These are phyloP conservation scores for Lathyrus tuberosus DNA, from an alignment of 306 rosid species.

Conservation along the genomic window DNA sequence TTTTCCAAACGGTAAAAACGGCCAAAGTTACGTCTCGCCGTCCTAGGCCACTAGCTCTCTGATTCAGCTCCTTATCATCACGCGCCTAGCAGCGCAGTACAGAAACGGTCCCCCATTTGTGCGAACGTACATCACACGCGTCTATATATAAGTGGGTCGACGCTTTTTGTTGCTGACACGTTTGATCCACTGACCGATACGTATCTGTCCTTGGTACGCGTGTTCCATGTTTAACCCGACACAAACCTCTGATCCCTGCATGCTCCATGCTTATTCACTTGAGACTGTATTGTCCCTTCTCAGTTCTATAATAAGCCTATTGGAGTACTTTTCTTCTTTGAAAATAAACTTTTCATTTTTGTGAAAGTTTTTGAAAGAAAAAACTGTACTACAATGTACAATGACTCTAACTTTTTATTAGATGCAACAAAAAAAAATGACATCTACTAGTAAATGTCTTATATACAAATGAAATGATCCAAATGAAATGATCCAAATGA, in stretches of 20 bases:
- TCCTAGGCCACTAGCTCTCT: constrained; percentile 22
- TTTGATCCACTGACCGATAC: constrained; percentile 16
- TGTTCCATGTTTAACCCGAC: constrained; percentile 35
- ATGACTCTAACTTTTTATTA: too few species aligned
- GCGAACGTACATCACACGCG: constrained; percentile 1
- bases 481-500: too few species aligned
- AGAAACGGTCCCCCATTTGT: not conserved
- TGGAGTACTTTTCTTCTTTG: not conserved
- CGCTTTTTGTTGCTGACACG: not conserved
- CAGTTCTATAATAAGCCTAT: not conserved
- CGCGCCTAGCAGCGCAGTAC: constrained; percentile 4
- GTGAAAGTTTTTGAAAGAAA: not conserved
- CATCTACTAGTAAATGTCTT: too few species aligned
- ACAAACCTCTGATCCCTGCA: constrained; percentile 15
- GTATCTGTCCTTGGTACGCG: constrained; percentile 41
- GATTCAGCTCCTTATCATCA: not conserved
- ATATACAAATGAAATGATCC: too few species aligned
- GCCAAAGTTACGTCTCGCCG: constrained; percentile 31
- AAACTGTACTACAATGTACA: too few species aligned
- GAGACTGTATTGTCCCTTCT: not conserved
- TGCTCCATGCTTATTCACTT: constrained; percentile 8
- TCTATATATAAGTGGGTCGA: not conserved
- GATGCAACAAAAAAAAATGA: too few species aligned
- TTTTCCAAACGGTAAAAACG: constrained; percentile 39
- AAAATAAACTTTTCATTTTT: not conserved